Evolutionary conservation across 306 rosid genomes (phyloP), one percentile per base, ranked within the genome.

Genomic region (Abrus pulchellus): DNA sequence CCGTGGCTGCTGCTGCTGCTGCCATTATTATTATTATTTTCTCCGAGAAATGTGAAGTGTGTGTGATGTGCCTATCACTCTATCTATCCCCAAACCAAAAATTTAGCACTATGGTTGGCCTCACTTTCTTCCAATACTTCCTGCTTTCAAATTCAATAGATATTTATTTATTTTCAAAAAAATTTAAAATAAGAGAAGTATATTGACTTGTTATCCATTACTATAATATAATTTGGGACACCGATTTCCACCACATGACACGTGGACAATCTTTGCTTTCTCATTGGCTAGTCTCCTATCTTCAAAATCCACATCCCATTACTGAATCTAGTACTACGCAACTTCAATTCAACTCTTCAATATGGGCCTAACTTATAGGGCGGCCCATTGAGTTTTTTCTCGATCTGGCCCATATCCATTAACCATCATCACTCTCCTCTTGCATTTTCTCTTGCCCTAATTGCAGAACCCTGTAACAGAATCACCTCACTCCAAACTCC

Each of bases 271-370:
- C 6, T 1, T 27, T 1, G 38, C n/a, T n/a, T 62, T 81, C 20
- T 90, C 5, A 91, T 91, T 90, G 98, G 97, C 0, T 44, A 1
- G 8, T 82, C 88, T 76, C 77, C 94, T 93, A 95, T 95, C 98
- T 83, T 72, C 82, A 74, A 74, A 78, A 85, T 85, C 89, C 86
- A 52, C 13, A 76, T 30, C 45, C 6, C 75, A 9, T 47, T 44
- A 9, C 61, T 44, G 7, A 1, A 44, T 36, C 40, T 4, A 36
- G 20, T 20, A 20, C 20, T 20, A 20, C 20, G 20, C 20, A 20
- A 20, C 20, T 20, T 5, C 8, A 43, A 1, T 5, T 43, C 1
- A 43, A 43, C 47, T 6, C 7, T 43, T 43, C 47, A 47, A 13
- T 11, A 20, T 20, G 20, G 20, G 20, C 53, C 43, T 32, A 20